These are phyloP conservation scores for Yamadazyma friedrichii DNA, from an alignment of 1,139 yeast genomes.

Conservation along the genomic window DNA sequence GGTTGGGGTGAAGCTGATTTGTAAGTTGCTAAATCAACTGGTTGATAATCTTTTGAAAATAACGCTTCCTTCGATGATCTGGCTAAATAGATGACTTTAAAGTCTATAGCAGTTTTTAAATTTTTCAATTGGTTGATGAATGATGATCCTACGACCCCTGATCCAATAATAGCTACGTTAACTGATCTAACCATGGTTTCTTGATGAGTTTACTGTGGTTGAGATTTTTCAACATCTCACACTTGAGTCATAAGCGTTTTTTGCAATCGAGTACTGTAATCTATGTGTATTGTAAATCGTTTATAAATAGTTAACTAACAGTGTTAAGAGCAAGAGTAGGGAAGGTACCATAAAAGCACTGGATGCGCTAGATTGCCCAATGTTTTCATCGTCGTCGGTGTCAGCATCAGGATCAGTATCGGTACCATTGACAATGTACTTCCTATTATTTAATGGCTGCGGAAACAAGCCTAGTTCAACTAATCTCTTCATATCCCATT, in stretches of 20 bases:
- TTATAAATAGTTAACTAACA: background rate
- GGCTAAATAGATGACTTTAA: conserved; percentile 79
- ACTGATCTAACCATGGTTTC: conserved; percentile 54
- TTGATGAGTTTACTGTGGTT: background rate
- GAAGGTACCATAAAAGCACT: background rate
- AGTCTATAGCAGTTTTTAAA: conserved; percentile 56
- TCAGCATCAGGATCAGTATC: conserved; percentile 20
- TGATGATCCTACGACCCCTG: conserved; percentile 95
- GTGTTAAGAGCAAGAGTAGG: background rate
- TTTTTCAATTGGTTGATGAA: conserved; percentile 66
- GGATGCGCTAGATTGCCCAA: background rate
- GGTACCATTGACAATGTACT: conserved; percentile 39
- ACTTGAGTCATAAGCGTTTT: background rate
- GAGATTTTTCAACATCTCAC: background rate
- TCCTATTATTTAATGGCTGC: conserved; percentile 51
- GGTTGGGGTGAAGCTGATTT: conserved; percentile 49
- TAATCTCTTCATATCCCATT: conserved; percentile 77
- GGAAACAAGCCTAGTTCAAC: conserved; percentile 55
- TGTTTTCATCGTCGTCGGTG: conserved; percentile 6
- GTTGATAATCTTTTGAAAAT: conserved; percentile 63
- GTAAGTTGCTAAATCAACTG: conserved; percentile 66
- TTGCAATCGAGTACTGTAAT: background rate
- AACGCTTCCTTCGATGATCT: conserved; percentile 67
- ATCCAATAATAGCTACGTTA: conserved; percentile 80
- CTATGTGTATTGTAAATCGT: background rate